Base-by-base conservation (phyloP, 345 rosid genomes). In the Firmiana major region DNA sequence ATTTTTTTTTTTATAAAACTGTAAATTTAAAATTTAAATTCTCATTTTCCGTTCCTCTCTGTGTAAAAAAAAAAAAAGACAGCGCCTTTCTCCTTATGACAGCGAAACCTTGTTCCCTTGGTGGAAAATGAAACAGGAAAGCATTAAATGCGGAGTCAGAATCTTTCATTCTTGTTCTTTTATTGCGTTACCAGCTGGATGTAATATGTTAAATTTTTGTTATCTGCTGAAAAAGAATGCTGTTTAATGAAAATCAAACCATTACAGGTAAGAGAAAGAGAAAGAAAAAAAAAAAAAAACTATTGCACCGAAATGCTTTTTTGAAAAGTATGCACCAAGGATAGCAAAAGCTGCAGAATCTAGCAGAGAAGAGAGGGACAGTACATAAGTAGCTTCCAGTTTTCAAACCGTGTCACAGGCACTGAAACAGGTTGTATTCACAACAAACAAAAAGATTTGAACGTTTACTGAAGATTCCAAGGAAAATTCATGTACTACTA, bases 91-190 rank as follows among this genome's bases (percentile, higher is more conserved):
- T 54, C 75, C 26, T 36, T 55, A 36, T 36, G 12, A 53, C n/a
- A 38, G 16, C 21, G 17, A 36, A 48, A 17, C 11, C 24, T 49
- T 48, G 7, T 70, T 46, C 58, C 62, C 60, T 34, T 34, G 1
- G 22, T 54, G 9, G 13, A 43, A n/a, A 63, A 34, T 63, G 6
- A 6, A 7, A 19, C 0, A 9, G 49, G 24, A 36, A 40, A n/a
- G 49, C 70, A 65, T 65, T 69, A 69, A 69, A 67, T 43, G 31
- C 8, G 17, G 60, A 34, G 75, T 71, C 51, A 13, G 58, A 71
- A 28, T 51, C 58, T 70, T 70, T n/a, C 60, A 55, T 55, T 55
- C 60, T n/a, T 21, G 26, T 55, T 21, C 11, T 55, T 7, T 21
- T n/a, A 7, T 21, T 7, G 34, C 19, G 36, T 2, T 19, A 9